These are phyloP conservation scores for Castanospermum australe DNA, from an alignment of 306 rosid species.

Conservation along the genomic window DNA sequence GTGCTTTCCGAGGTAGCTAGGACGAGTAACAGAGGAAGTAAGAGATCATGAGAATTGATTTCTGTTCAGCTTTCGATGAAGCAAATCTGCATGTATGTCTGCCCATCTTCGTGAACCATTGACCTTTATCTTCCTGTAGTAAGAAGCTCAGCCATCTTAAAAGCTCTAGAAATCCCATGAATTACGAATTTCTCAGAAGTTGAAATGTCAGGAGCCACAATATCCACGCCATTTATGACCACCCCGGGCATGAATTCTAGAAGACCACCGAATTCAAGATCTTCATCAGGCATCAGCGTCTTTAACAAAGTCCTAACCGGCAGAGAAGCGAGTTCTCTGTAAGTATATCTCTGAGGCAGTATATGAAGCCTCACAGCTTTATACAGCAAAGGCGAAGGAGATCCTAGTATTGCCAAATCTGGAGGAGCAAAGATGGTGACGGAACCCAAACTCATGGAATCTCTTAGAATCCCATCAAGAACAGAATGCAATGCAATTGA, in stretches of 20 bases:
- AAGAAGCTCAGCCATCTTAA: slow-evolving; percentile 24
- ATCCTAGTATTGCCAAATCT: slow-evolving; percentile 37
- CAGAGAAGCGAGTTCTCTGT: slow-evolving; percentile 40
- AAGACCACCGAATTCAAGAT: too few relatives aligned
- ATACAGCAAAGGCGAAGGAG: slow-evolving; percentile 41
- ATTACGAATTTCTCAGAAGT: slow-evolving; percentile 41
- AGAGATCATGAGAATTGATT: neutral
- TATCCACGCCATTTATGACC: slow-evolving; percentile 38
- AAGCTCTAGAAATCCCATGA: slow-evolving; percentile 55
- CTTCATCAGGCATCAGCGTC: slow-evolving; percentile 15
- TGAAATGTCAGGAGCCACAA: slow-evolving; percentile 44
- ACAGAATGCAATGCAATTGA: slow-evolving; percentile 47
- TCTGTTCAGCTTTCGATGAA: neutral
- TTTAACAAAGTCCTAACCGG: slow-evolving; percentile 37
- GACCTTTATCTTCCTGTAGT: neutral
- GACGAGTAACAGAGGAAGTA: neutral
- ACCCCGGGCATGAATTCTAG: neutral
- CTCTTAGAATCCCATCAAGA: slow-evolving; percentile 56
- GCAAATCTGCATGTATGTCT: neutral
- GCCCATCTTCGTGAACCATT: neutral
- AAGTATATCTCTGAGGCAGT: slow-evolving; percentile 54
- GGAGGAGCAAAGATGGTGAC: slow-evolving; percentile 74
- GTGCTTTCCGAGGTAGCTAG: neutral
- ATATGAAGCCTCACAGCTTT: slow-evolving; percentile 69
- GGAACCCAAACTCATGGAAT: slow-evolving; percentile 28